A percentile compares a stretch with the other conserved stretches of the same genome.
These are phyloP conservation scores for Coix lacrymajobi DNA, from an alignment of 176 grass and related monocot species.

Conservation along the genomic window DNA sequence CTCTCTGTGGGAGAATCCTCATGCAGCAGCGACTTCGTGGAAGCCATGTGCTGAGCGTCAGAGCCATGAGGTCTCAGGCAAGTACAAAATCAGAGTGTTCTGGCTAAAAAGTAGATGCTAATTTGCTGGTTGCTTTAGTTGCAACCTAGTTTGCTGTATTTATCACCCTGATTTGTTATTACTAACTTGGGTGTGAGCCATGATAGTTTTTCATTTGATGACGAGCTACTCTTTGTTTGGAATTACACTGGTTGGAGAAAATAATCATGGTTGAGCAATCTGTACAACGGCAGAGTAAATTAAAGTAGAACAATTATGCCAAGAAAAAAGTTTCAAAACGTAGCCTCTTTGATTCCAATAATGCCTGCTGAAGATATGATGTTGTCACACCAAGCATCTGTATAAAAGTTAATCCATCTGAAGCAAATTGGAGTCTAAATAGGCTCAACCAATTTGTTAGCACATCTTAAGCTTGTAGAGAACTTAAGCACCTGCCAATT, in stretches of 20 bases:
- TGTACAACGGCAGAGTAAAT: not conserved
- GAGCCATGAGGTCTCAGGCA: constrained; percentile 66
- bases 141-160: not conserved
- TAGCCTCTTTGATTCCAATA: not conserved
- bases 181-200: not conserved
- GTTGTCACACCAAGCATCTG: not conserved
- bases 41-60: constrained; percentile 80
- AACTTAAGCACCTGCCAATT: not conserved
- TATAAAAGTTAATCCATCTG: not conserved
- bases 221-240: not conserved
- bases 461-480: not conserved
- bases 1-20: constrained; percentile 96
- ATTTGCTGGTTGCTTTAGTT: not conserved
- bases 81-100: constrained; percentile 1
- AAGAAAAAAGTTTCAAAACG: not conserved
- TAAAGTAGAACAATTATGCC: not conserved
- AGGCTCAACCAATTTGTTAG: not conserved
- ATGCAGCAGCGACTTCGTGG: constrained; percentile 71
- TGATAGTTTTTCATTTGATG: not conserved
- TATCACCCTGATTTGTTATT: not conserved
- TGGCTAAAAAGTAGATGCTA: not conserved
- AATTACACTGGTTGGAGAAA: not conserved
- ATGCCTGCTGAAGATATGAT: not conserved
- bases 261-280: not conserved
- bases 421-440: not conserved